Evolutionary conservation across 176 grass and related monocot species (phyloP), one percentile per base, ranked within the genome.

Genomic region (Typha latifolia): DNA sequence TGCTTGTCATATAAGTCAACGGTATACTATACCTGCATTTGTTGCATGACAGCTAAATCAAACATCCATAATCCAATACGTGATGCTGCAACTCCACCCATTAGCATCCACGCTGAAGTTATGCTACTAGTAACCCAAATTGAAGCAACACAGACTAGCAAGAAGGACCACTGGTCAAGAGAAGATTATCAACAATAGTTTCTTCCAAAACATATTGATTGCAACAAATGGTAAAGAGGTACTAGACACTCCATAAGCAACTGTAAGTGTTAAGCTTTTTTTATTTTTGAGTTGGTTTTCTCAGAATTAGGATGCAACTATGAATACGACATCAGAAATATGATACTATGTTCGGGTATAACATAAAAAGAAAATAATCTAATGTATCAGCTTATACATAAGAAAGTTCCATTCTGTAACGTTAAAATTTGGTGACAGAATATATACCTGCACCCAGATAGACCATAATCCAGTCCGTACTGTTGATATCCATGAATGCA

Each of bases 21-120:
- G 0, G 5, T 43, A 22, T 8, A 16, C 0, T 23, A 16, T 70
- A 86, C 82, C 82, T 85, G 82, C 92, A 96, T 89, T 31, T 87
- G 87, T 72, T 91, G 92, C 47, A 86, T 88, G 3, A 91, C 87
- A 32, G 92, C 81, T 43, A 96, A 75, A 70, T 96, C 87, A 72
- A 91, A 96, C 87, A 96, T 91, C 92, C 92, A 96, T 34, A 96
- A 78, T 55, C 92, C 92, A 1, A 96, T 87, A 1, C 92, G 88
- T 2, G 93, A 97, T 49, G 76, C 83, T 0, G 82, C 88, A 1
- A 96, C 92, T 64, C 93, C 85, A 15, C 82, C 82, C 88, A 96
- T 96, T 29, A 96, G 74, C 72, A 96, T 79, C 87, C 93, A 96
- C 78, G 93, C 88, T 14, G 88, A 84, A 51, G 32, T 59, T 26